Conservation (phyloP, 768 basidiomycete genomes). For the Boletus coccyginus region DNA sequence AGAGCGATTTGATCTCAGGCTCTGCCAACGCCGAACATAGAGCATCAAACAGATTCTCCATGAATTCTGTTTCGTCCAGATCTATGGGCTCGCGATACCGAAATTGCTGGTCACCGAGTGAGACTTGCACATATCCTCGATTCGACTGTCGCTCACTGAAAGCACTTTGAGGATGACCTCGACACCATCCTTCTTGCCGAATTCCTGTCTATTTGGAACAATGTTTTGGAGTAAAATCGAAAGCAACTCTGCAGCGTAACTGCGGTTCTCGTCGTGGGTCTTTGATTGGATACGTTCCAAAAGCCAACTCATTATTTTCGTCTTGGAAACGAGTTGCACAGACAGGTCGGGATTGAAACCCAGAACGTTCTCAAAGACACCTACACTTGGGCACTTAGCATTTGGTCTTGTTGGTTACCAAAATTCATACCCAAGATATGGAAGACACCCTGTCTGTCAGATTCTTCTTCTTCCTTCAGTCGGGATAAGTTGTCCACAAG, state of each 20-base stretch:
- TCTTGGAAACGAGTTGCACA: conserved; percentile 65
- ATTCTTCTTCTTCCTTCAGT: conserved; percentile 88
- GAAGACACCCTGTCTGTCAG: conserved; percentile 89
- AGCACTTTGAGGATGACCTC: conserved; percentile 73
- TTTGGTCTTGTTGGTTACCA: neutral
- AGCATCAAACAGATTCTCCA: conserved; percentile 94
- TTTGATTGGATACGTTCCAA: conserved; percentile 71
- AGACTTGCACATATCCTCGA: conserved; percentile 7
- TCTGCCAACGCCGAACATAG: conserved; percentile 86
- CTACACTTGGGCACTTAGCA: conserved; percentile 35
- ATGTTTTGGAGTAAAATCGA: conserved; percentile 85
- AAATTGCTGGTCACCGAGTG: conserved; percentile 61
- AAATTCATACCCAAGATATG: conserved; percentile 71
- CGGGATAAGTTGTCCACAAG: conserved; percentile 86
- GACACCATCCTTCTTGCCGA: conserved; percentile 75
- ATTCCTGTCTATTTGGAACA: conserved; percentile 59
- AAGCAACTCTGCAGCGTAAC: conserved; percentile 92
- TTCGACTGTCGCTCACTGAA: conserved; percentile 56
- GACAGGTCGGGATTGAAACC: conserved; percentile 82
- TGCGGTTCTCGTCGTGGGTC: conserved; percentile 83
- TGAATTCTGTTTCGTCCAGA: conserved; percentile 91
- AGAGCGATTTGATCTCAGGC: conserved; percentile 71
- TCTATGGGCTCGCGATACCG: conserved; percentile 80
- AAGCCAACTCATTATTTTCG: conserved; percentile 76
- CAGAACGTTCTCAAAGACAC: conserved; percentile 90